Conservation (phyloP, 164 flowering plant genomes). For the Umbellularia californica region DNA sequence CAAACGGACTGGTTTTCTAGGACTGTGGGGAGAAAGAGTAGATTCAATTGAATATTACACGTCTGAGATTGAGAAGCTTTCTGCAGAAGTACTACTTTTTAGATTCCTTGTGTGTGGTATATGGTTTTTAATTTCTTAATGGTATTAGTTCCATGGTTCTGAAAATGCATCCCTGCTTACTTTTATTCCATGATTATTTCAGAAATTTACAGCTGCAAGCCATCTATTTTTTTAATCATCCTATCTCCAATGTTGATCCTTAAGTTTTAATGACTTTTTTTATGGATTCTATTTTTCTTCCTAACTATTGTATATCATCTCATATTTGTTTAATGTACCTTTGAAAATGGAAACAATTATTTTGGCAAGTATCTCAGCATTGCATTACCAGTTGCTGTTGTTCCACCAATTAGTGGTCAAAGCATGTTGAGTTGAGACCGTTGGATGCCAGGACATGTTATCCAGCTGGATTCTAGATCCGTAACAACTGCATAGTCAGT, state of each 20-base stretch:
- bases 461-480: no score
- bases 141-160: not conserved
- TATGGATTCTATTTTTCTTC: not conserved
- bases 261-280: no score
- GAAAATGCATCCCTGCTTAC: not conserved
- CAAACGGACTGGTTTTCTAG: slow-evolving; percentile 68
- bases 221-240: not conserved
- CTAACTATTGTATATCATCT: not conserved
- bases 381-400: not conserved
- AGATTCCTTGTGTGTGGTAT: not conserved
- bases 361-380: not conserved
- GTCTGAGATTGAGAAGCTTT: slow-evolving; percentile 42
- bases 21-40: slow-evolving; percentile 58
- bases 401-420: not conserved
- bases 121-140: not conserved
- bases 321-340: not conserved
- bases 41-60: slow-evolving; percentile 72
- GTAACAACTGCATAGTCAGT: no score
- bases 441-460: not conserved
- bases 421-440: not conserved
- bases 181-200: not conserved
- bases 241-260: no score
- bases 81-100: slow-evolving; percentile 27
- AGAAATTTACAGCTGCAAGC: not conserved
- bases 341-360: not conserved